Base-by-base conservation (phyloP, 2,329 filamentous ascomycete genomes). In the Pyrenochaeta sp. region DNA sequence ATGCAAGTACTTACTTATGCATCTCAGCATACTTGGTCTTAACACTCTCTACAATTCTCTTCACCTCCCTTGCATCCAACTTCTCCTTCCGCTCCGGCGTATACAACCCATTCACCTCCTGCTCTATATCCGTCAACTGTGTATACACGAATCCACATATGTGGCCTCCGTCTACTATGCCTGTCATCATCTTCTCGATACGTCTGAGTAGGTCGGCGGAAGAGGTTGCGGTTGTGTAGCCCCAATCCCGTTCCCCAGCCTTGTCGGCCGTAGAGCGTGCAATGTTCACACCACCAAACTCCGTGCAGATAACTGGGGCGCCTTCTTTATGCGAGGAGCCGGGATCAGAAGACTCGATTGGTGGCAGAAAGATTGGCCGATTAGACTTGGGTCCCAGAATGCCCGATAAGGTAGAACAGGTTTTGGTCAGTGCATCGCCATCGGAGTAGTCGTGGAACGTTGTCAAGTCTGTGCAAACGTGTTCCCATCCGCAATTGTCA, bases 401-500 rank as follows among this genome's bases (percentile, higher is more conserved):
- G 0, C 79, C 79, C 1, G 84, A 77, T 28, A 89, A 73, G 2
- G 77, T 82, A 0, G 78, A 75, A 66, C 86, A 90, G 1, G 84
- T 85, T 57, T 82, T 77, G 5, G 82, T 79, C 6, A 91, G 80
- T 24, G 81, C 83, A 0, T 83, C 79, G 0, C 80, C 85, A 65
- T 90, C 88, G 19, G 81, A 79, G 69, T 90, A 91, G 72, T 90
- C 88, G 71, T 90, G 88, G 78, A 88, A 91, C 0, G 88, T 90
- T 25, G 85, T 86, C 2, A 90, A 77, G 64, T 90, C 88, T 0
- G 85, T 88, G 10, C 80, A 66, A 5, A 90, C 87, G 61, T 90
- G 88, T 68, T 90, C 87, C 88, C 88, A 90, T 34, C 88, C 88
- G 63, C 88, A 90, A 73, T 91, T 90, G 72, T 90, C 88, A 67